Conservation (phyloP, 2,329 filamentous ascomycete genomes). For the Aspergillus aculeatinus region DNA sequence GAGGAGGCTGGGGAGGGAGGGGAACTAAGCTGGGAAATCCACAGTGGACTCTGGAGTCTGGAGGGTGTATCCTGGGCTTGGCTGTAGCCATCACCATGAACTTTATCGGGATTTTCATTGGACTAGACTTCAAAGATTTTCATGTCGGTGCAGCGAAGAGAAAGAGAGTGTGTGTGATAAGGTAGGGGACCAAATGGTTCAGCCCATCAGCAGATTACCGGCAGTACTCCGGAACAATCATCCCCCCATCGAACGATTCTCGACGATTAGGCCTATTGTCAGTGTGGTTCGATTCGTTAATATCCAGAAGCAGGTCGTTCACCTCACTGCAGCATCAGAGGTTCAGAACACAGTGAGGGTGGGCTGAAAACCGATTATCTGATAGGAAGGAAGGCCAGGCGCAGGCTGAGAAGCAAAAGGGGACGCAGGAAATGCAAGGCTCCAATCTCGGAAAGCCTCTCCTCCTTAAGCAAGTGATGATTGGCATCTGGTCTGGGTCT, state of each 20-base stretch:
- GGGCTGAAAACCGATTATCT: constrained; percentile 10
- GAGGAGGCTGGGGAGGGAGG: neutral
- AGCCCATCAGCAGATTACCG: neutral
- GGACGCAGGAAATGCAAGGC: constrained; percentile 28
- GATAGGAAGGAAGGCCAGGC: constrained; percentile 18
- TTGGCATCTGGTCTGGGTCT: constrained; percentile 23
- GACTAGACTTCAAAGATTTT: neutral
- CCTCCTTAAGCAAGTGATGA: constrained; percentile 17
- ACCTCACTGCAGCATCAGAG: neutral
- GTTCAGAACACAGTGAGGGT: neutral
- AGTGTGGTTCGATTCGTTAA: neutral
- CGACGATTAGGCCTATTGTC: neutral
- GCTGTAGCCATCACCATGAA: neutral
- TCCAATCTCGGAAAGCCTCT: constrained; percentile 29
- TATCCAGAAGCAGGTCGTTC: neutral
- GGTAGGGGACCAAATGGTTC: neutral
- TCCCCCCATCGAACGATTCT: neutral
- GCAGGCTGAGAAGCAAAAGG: constrained; percentile 22
- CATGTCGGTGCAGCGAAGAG: neutral
- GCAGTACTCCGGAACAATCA: constrained; percentile 1
- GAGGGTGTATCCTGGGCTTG: neutral
- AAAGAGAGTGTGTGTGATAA: neutral
- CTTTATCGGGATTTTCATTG: neutral
- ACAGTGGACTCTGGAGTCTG: neutral
- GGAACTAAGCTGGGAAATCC: neutral